Conservation (phyloP, 345 rosid genomes). For the Brassica incana region DNA sequence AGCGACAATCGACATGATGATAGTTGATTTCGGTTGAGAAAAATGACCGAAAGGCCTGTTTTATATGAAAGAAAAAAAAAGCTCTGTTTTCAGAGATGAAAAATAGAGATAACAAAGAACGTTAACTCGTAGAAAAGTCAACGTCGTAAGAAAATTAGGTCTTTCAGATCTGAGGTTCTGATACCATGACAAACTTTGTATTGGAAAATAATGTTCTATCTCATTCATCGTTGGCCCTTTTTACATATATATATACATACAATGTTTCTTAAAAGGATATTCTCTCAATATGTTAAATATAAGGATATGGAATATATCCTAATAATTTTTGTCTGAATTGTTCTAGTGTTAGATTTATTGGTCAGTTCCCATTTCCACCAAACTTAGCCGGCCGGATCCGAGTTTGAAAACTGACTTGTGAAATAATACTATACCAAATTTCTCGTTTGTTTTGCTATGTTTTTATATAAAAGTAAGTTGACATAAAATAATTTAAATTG, state of each 20-base stretch:
- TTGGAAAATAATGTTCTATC: no score
- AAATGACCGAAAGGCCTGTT: no score
- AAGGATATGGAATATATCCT: no score
- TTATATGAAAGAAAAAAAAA: no score
- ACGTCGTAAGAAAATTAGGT: neutral
- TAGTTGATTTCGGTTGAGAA: no score
- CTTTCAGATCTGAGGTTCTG: neutral
- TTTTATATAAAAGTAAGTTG: neutral
- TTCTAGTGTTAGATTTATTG: neutral
- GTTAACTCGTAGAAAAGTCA: no score
- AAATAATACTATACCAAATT: neutral
- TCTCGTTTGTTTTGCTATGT: neutral
- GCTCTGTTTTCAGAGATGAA: neutral
- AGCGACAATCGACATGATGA: neutral
- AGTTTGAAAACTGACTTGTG: neutral
- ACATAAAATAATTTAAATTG: conserved; percentile 12
- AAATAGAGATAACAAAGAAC: no score
- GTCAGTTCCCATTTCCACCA: neutral
- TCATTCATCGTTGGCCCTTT: no score
- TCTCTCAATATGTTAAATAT: no score
- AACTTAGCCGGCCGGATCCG: neutral
- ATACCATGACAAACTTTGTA: neutral
- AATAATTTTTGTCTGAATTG: neutral
- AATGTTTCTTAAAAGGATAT: no score
- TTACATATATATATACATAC: no score